Evolutionary conservation across 148 eudicot genomes (phyloP).

Genomic region (Rhododendron molle): DNA sequence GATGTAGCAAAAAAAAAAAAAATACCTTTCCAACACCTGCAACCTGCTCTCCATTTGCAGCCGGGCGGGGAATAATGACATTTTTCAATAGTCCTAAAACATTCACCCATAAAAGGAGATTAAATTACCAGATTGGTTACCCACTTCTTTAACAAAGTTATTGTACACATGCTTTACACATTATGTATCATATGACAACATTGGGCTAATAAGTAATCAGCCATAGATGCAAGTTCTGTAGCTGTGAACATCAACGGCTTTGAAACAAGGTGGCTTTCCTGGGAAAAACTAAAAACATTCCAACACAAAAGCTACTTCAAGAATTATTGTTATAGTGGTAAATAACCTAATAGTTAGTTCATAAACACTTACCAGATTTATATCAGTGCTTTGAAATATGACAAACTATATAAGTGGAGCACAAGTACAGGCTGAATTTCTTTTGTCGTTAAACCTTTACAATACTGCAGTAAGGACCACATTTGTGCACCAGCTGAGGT

Average conservation of each 20-base stretch:
- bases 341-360: background rate
- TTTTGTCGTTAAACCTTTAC: background rate
- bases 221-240: background rate
- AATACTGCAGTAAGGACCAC: background rate
- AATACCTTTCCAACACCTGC: constrained; percentile 91
- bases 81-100: constrained; percentile 57
- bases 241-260: background rate
- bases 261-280: background rate
- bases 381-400: background rate
- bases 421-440: background rate
- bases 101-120: background rate
- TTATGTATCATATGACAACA: background rate
- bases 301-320: background rate
- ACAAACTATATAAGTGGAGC: background rate
- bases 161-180: background rate
- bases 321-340: background rate
- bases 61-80: constrained; percentile 78
- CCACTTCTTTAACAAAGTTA: background rate
- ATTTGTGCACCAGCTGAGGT: background rate
- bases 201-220: background rate
- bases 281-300: background rate
- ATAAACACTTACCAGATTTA: background rate
- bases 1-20: background rate
- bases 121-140: background rate
- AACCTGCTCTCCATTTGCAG: constrained; percentile 39